Evolutionary conservation across 768 basidiomycete species (phyloP).

Genomic region (Chalciporus pseudorubinellus): DNA sequence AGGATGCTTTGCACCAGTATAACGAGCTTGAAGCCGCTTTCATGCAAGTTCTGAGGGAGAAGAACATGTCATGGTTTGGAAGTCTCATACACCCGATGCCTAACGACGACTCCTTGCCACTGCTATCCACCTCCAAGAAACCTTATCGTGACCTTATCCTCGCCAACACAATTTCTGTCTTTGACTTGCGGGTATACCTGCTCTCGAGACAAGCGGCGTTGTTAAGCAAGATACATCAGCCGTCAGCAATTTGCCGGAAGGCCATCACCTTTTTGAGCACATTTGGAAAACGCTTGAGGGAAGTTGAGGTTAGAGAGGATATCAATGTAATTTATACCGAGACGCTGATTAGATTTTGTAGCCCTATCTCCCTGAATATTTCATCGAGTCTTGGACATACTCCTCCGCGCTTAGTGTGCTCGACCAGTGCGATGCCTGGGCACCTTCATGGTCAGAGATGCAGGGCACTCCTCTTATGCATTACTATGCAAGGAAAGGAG

Average conservation of each 20-base stretch:
- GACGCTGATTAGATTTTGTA: conserved; percentile 29
- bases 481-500: conserved; percentile 80
- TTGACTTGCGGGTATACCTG: conserved; percentile 91
- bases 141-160: conserved; percentile 88
- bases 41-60: conserved; percentile 67
- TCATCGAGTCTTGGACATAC: conserved; percentile 92
- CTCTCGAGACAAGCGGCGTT: conserved; percentile 82
- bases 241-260: conserved; percentile 70
- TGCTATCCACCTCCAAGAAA: conserved; percentile 78
- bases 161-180: conserved; percentile 86
- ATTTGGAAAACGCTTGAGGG: conserved; percentile 73
- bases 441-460: conserved; percentile 40
- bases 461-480: conserved; percentile 46
- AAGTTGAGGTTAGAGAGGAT: conserved; percentile 57
- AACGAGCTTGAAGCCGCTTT: conserved; percentile 90
- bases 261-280: conserved; percentile 70
- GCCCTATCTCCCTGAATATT: conserved; percentile 59
- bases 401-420: conserved; percentile 84
- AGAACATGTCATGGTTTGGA: conserved; percentile 91
- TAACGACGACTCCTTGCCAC: conserved; percentile 76
- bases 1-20: conserved; percentile 87
- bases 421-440: conserved; percentile 77
- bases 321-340: conserved; percentile 1
- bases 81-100: conserved; percentile 67
- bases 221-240: conserved; percentile 63